Conservation (phyloP, 257 asterid species). For the Mentha longifolia region DNA sequence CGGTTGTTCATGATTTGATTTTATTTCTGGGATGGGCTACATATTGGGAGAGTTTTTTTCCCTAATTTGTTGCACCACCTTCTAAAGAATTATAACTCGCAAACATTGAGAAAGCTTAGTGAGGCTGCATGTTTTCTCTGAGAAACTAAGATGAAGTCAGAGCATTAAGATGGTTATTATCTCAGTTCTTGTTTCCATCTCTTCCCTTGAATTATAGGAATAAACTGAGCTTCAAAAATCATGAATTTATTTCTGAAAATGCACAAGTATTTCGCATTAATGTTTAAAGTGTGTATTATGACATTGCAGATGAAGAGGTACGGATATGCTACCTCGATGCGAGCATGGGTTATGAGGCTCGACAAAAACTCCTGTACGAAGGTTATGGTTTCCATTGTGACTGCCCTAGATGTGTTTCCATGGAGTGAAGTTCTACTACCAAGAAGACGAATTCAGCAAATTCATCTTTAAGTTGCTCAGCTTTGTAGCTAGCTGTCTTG, state of each 20-base stretch:
- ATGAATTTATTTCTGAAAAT: background rate
- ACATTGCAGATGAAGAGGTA: conserved; percentile 73
- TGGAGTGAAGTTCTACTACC: conserved; percentile 44
- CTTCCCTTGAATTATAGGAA: conserved; percentile 7
- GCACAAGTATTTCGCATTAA: background rate
- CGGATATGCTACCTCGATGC: conserved; percentile 85
- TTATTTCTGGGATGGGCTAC: background rate
- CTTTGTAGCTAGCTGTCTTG: conserved; percentile 1
- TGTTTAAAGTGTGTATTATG: conserved; percentile 21
- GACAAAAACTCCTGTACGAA: conserved; percentile 54
- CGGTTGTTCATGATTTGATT: conserved; percentile 7
- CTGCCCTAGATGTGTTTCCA: conserved; percentile 70
- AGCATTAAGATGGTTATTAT: background rate
- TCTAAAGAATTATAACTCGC: background rate
- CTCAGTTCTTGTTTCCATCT: background rate
- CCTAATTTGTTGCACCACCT: background rate
- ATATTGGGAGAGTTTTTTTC: background rate
- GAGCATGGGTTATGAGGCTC: conserved; percentile 78
- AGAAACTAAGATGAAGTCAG: conserved; percentile 9
- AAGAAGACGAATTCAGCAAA: background rate
- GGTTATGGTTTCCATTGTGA: conserved; percentile 84
- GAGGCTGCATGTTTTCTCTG: conserved; percentile 21
- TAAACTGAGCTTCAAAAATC: background rate
- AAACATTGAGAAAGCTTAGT: background rate
- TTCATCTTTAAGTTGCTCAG: conserved; percentile 3